A percentile compares a stretch with the other conserved stretches of the same genome.
Evolutionary conservation across 805 yeast genomes (phyloP).

Genomic region (Ogataea nitratoaversa): DNA sequence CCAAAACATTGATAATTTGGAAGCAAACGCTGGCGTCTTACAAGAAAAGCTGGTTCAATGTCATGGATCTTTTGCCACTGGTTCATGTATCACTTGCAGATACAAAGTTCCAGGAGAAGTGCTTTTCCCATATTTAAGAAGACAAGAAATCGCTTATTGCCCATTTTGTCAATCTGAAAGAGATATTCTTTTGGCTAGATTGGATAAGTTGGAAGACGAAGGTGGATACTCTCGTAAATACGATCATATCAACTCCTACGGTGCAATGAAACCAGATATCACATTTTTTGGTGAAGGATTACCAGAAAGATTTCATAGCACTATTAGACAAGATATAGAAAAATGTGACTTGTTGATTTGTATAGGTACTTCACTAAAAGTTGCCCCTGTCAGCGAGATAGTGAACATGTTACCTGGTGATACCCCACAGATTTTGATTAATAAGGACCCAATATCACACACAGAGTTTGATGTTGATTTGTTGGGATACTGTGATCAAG

Average conservation of each 20-base stretch:
- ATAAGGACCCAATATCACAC: conserved; percentile 70
- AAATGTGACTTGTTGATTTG: conserved; percentile 77
- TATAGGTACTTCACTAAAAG: conserved; percentile 88
- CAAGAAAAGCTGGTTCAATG: conserved; percentile 75
- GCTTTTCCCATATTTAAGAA: conserved; percentile 56
- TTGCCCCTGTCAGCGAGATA: conserved; percentile 86
- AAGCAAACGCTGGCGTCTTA: conserved; percentile 71
- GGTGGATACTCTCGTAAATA: conserved; percentile 25
- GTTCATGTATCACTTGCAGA: conserved; percentile 77
- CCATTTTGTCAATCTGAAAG: conserved; percentile 55
- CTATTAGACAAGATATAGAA: conserved; percentile 52
- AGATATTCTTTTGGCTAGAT: conserved; percentile 22
- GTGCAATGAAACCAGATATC: conserved; percentile 89
- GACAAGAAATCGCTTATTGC: conserved; percentile 64
- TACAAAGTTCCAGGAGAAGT: conserved; percentile 61
- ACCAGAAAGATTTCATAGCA: conserved; percentile 64
- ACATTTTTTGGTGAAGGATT: conserved; percentile 87
- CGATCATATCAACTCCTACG: conserved; percentile 47
- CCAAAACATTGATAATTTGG: conserved; percentile 86
- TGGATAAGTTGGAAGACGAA: conserved; percentile 30
- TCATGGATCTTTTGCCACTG: conserved; percentile 89
- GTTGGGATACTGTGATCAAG: conserved; percentile 81
- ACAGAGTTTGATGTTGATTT: conserved; percentile 75
- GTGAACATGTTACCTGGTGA: conserved; percentile 66
- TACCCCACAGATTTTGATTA: conserved; percentile 81